Evolutionary conservation across 306 rosid genomes (phyloP), one percentile per base, ranked within the genome.

Genomic region (Quercus ilex): DNA sequence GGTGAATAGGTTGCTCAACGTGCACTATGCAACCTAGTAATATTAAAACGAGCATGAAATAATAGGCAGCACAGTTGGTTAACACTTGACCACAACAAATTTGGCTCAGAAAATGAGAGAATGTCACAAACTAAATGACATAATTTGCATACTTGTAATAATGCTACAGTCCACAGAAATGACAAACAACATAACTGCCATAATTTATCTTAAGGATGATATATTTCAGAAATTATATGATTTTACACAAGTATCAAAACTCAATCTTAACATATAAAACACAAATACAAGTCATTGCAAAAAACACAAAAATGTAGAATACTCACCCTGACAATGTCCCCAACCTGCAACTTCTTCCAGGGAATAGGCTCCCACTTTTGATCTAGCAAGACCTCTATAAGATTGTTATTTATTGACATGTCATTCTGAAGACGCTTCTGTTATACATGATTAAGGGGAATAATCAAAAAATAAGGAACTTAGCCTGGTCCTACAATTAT

Each of bases 351-450:
- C 86, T 77, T 89, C 87, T 94, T 94, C 98, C 98, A 94, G 21
- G 96, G 92, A 73, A 88, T 86, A 62, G 87, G 78, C 79, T 81
- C 92, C 98, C 98, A 94, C 84, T 87, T 85, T 82, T 90, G 92
- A 87, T 86, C 91, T 87, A 89, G 97, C 85, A 94, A 80, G 71
- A 94, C 90, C 51, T 94, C 92, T 51, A 94, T 85, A 57, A 19
- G 49, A 85, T 86, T 84, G 78, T 89, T 94, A 80, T 94, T 94
- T 78, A 94, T 77, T 49, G 92, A 43, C 98, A 91, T 86, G 75
- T 94, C 98, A 85, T 90, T 94, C 90, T 92, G 98, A 79, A 93
- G 86, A 56, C 98, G 98, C 83, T 94, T 94, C 98, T 94, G 97
- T 86, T 75, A 71, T 35, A 58, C 82, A 69, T 6, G 81, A 76